Conservation (phyloP, 2,329 filamentous ascomycete species). For the Clarireedia homoeocarpa region DNA sequence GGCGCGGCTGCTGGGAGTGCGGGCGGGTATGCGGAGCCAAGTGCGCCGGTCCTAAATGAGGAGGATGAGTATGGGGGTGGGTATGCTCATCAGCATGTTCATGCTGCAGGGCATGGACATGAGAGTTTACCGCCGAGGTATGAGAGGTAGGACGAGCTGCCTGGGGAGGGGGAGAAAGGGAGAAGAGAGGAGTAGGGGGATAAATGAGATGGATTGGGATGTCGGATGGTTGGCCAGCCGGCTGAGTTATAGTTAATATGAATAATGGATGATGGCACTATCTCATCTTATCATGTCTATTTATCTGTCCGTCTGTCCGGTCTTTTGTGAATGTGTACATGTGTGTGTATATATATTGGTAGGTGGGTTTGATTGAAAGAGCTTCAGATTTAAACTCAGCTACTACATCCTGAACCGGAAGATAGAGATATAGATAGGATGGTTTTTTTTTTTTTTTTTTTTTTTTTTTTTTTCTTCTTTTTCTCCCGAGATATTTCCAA, state of each 20-base stretch:
- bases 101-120: constrained; percentile 7
- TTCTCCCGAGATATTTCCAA: too few species aligned
- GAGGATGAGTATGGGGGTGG: constrained; percentile 40
- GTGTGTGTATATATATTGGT: too few species aligned
- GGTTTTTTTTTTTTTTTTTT: too few species aligned
- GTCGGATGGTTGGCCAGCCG: not conserved
- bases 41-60: constrained; percentile 50
- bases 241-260: too few species aligned
- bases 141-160: constrained; percentile 15
- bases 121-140: constrained; percentile 27
- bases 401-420: too few species aligned
- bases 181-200: not conserved
- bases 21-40: constrained; percentile 34
- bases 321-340: too few species aligned
- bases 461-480: too few species aligned
- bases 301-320: too few species aligned
- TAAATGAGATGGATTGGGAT: not conserved
- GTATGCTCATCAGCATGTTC: constrained; percentile 14
- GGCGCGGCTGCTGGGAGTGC: not conserved
- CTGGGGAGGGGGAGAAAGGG: not conserved
- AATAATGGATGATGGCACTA: not conserved
- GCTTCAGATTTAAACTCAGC: too few species aligned
- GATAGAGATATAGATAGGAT: too few species aligned
- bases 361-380: too few species aligned
- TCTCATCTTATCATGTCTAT: too few species aligned